A percentile compares a stretch with the other conserved stretches of the same genome.
Conservation (phyloP, 2,329 filamentous ascomycete genomes). For the Dactylonectria estremocensis region DNA sequence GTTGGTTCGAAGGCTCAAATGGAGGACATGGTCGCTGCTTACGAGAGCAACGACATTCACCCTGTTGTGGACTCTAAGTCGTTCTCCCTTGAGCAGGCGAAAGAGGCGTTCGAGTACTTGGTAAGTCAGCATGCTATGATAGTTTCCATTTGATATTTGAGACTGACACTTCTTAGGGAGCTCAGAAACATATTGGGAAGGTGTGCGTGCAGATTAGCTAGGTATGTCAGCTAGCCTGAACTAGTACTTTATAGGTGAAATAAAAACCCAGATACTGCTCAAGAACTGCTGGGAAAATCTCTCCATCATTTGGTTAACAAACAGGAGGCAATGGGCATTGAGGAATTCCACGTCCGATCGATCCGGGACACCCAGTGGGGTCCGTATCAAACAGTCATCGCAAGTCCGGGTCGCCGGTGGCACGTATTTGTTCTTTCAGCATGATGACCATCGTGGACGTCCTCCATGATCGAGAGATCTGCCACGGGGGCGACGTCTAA, state of each 20-base stretch:
- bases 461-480: conserved; percentile 28
- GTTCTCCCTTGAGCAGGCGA: conserved; percentile 56
- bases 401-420: too few relatives aligned
- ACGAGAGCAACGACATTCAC: conserved; percentile 60
- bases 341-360: too few relatives aligned
- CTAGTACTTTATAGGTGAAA: too few relatives aligned
- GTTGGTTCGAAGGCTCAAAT: conserved; percentile 58
- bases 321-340: too few relatives aligned
- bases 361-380: too few relatives aligned
- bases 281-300: too few relatives aligned
- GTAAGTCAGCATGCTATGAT: background rate
- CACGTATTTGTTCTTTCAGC: too few relatives aligned
- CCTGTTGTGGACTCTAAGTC: conserved; percentile 59
- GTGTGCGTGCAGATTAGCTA: background rate
- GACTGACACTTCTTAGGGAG: background rate
- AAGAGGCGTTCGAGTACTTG: conserved; percentile 52
- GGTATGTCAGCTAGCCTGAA: background rate
- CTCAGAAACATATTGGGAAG: background rate
- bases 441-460: too few relatives aligned
- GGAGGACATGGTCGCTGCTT: conserved; percentile 61
- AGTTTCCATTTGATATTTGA: background rate
- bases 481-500: conserved; percentile 38
- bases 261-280: too few relatives aligned
- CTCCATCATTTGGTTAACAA: too few relatives aligned
- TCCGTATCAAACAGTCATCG: too few relatives aligned